Conservation (phyloP, 2,329 filamentous ascomycete genomes). For the Grosmannia penicillata region DNA sequence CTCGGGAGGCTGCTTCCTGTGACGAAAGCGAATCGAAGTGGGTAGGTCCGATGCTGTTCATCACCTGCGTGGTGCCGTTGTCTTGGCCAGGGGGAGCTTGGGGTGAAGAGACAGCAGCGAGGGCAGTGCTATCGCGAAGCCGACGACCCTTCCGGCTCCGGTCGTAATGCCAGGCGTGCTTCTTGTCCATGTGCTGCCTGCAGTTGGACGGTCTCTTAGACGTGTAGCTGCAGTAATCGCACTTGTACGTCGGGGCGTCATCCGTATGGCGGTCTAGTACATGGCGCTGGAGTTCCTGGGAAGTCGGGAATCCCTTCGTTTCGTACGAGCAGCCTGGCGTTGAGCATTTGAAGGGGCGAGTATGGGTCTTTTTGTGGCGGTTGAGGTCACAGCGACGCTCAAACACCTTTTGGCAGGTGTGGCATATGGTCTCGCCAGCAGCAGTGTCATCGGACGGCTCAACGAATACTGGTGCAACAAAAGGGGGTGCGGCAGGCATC, state of each 20-base stretch:
- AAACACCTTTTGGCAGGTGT: constrained; percentile 15
- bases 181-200: constrained; percentile 79
- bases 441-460: neutral
- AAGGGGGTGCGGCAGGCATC: neutral
- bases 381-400: constrained; percentile 22
- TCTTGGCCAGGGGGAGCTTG: no score
- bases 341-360: constrained; percentile 61
- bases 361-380: constrained; percentile 67
- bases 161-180: constrained; percentile 57
- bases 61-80: no score
- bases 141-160: constrained; percentile 33
- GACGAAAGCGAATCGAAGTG: no score
- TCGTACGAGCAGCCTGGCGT: constrained; percentile 53
- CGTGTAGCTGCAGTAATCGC: constrained; percentile 52
- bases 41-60: no score
- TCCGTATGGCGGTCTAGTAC: constrained; percentile 62
- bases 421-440: constrained; percentile 1
- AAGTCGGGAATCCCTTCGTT: constrained; percentile 58
- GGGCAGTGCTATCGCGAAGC: neutral
- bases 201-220: constrained; percentile 70
- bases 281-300: constrained; percentile 66
- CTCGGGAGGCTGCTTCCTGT: no score
- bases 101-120: neutral
- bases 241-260: constrained; percentile 50
- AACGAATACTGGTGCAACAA: neutral